These are phyloP conservation scores for Picea abies DNA, from an alignment of 83 land plant genomes.

Conservation along the genomic window DNA sequence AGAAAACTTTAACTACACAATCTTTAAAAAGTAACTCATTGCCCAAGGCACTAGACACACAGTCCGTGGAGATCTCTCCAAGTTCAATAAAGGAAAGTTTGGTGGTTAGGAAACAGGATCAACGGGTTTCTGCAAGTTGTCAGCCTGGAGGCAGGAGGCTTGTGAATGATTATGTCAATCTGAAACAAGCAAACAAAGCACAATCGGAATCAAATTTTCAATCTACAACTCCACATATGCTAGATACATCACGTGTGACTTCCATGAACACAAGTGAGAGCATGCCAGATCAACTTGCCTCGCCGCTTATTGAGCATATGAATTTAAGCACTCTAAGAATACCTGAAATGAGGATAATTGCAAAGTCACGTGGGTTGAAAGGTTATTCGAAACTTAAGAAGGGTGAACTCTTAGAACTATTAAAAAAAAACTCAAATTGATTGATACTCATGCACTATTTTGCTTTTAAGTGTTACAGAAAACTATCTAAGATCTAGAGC, in stretches of 20 bases:
- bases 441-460: not conserved
- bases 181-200: not conserved
- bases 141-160: not conserved
- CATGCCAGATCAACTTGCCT: not conserved
- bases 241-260: not conserved
- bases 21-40: not conserved
- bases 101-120: not conserved
- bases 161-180: slow-evolving; percentile 1
- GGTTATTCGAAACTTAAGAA: not conserved
- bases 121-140: not conserved
- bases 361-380: slow-evolving; percentile 11
- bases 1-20: not conserved
- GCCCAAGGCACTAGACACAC: not conserved
- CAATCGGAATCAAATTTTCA: slow-evolving; percentile 4
- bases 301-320: not conserved
- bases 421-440: slow-evolving; percentile 7
- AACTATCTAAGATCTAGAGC: not conserved
- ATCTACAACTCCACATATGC: not conserved
- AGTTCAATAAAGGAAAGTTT: not conserved
- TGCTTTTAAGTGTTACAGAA: not conserved
- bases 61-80: not conserved
- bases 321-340: slow-evolving; percentile 6
- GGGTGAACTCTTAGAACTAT: slow-evolving; percentile 1
- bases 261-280: not conserved
- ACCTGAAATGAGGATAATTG: slow-evolving; percentile 1